These are phyloP conservation scores for Alternaria metachromatica DNA, from an alignment of 2,329 filamentous ascomycete species.

Conservation along the genomic window DNA sequence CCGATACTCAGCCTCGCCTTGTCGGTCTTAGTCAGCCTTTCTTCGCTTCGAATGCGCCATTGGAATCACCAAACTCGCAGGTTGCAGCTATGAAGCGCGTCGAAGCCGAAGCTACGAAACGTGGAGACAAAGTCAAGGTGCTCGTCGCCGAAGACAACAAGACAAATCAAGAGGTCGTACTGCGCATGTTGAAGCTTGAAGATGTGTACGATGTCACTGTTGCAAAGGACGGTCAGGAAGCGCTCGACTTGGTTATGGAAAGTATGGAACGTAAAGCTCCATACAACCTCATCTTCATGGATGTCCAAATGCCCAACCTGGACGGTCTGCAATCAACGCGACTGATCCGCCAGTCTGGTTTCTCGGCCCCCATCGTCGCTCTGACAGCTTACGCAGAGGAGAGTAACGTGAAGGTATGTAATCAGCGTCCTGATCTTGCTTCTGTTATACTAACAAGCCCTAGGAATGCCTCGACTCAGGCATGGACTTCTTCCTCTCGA, in stretches of 20 bases:
- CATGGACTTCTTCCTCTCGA: constrained; percentile 87
- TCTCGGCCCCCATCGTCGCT: constrained; percentile 86
- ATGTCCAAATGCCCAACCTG: constrained; percentile 92
- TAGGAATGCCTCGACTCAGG: constrained; percentile 75
- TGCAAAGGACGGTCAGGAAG: constrained; percentile 77
- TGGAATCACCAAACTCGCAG: constrained; percentile 65
- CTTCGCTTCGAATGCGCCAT: constrained; percentile 63
- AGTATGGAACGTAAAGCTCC: constrained; percentile 75
- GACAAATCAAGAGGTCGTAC: constrained; percentile 55
- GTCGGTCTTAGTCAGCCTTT: constrained; percentile 85
- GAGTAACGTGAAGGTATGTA: constrained; percentile 81
- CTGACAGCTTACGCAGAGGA: constrained; percentile 91
- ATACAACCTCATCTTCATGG: constrained; percentile 95
- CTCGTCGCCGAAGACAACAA: constrained; percentile 84
- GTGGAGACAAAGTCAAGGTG: constrained; percentile 72
- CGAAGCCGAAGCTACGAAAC: constrained; percentile 64
- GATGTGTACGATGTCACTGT: constrained; percentile 87
- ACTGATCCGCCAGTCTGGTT: constrained; percentile 85
- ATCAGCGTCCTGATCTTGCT: not conserved
- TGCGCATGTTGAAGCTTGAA: constrained; percentile 75
- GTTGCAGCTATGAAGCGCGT: constrained; percentile 70
- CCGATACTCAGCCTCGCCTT: constrained; percentile 75
- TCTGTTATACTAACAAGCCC: constrained; percentile 11
- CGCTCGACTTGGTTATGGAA: constrained; percentile 82
- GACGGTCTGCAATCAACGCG: constrained; percentile 87